These are phyloP conservation scores for Akanthomyces uredinophilus DNA, from an alignment of 2,329 filamentous ascomycete genomes.

Conservation along the genomic window DNA sequence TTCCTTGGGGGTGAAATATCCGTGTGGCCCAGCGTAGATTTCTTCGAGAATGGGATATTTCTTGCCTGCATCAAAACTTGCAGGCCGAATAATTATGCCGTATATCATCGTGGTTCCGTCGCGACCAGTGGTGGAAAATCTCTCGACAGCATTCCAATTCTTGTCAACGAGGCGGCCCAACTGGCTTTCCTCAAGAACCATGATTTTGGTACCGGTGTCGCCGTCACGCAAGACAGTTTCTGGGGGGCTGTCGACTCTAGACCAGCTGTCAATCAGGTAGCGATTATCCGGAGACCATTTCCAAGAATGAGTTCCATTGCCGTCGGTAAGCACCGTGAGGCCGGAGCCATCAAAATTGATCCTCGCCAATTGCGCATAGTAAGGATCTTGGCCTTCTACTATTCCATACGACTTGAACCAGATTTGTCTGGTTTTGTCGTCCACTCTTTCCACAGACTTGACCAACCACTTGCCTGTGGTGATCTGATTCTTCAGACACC, in stretches of 20 bases:
- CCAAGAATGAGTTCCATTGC: conserved; percentile 25
- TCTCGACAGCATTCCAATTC: conserved; percentile 20
- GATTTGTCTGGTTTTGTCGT: conserved; percentile 18
- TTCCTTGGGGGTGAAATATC: conserved; percentile 22
- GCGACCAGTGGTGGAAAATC: conserved; percentile 22
- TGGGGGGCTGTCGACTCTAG: conserved; percentile 23
- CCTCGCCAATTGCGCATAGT: conserved; percentile 22
- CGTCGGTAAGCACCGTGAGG: conserved; percentile 22
- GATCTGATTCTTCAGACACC: conserved; percentile 17
- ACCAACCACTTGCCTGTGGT: conserved; percentile 26
- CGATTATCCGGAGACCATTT: conserved; percentile 19
- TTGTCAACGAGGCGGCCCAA: conserved; percentile 12
- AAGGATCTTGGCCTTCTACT: conserved; percentile 21
- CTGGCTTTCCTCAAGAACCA: conserved; percentile 16
- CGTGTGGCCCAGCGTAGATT: conserved; percentile 25
- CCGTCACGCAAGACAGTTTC: conserved; percentile 19
- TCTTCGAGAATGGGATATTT: conserved; percentile 26
- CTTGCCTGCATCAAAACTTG: conserved; percentile 21
- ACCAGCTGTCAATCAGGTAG: conserved; percentile 24
- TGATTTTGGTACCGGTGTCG: conserved; percentile 16
- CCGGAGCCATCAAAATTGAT: conserved; percentile 25
- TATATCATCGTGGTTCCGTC: conserved; percentile 23
- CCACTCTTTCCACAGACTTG: conserved; percentile 20
- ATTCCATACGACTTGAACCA: conserved; percentile 22
- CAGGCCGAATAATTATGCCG: conserved; percentile 25